Percentiles rank a stretch among this genome's conserved stretches.
Conservation (phyloP, 2,329 filamentous ascomycete species). For the Coleophoma cylindrospora region DNA sequence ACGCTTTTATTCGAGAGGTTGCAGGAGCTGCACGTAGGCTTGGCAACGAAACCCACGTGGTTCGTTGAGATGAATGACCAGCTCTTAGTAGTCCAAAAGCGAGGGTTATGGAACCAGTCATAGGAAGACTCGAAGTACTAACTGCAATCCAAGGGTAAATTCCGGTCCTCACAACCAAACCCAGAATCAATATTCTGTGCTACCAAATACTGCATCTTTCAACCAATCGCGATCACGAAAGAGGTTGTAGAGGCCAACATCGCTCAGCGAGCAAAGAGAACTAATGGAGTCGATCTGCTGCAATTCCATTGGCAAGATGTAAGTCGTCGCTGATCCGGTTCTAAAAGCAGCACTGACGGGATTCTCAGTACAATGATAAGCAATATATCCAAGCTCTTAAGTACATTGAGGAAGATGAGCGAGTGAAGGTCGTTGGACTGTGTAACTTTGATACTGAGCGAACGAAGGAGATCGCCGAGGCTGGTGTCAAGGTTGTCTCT, state of each 20-base stretch:
- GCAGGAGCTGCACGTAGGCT: too few relatives aligned
- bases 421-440: conserved; percentile 30
- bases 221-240: conserved; percentile 25
- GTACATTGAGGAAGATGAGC: conserved; percentile 27
- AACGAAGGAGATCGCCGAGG: conserved; percentile 28
- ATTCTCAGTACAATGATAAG: conserved; percentile 26
- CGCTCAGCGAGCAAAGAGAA: conserved; percentile 27
- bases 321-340: conserved; percentile 3
- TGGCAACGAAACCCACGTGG: too few relatives aligned
- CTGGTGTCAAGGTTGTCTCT: conserved; percentile 26
- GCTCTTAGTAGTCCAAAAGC: too few relatives aligned
- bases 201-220: conserved; percentile 37
- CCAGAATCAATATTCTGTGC: conserved; percentile 29
- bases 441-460: conserved; percentile 36
- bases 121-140: too few relatives aligned
- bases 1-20: too few relatives aligned
- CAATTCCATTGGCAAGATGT: conserved; percentile 38
- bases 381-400: conserved; percentile 31
- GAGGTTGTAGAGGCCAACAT: conserved; percentile 29
- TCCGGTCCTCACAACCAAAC: conserved; percentile 26
- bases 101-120: too few relatives aligned
- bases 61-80: too few relatives aligned
- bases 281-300: conserved; percentile 32
- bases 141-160: conserved; percentile 23
- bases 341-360: background rate